Evolutionary conservation across 1,284 basidiomycete species (phyloP), one percentile per base, ranked within the genome.

Genomic region (Ceratobasidium sp.): DNA sequence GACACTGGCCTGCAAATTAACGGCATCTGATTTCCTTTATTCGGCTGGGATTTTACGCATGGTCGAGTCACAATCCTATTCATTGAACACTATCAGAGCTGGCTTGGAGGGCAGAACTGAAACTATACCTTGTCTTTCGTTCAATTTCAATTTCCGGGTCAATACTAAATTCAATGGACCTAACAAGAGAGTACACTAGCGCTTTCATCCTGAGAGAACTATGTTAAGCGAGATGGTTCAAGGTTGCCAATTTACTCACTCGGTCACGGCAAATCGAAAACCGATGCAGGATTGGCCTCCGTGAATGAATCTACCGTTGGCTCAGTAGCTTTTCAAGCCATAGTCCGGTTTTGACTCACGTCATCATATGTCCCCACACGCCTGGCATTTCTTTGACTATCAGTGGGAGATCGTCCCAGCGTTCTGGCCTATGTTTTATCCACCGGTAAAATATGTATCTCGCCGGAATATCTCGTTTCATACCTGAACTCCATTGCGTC

Each of bases 191-290:
- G 79, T 81, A 83, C 1, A 82, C 50, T 26, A 82, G 57, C 13
- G 79, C 81, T 78, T 83, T 83, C 80, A 83, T 82, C 74, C 82
- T 83, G 54, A 46, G 83, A 83, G 40, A 77, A 57, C 46, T 80
- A 81, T 80, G 4, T 33, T 17, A 52, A 20, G 54, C n/a, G 23
- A 23, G 17, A 20, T 10, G n/a, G 20, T 12, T 28, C 40, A n/a
- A 26, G 6, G 5, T 57, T 57, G 7, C n/a, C 9, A 44, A 56
- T n/a, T 20, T 0, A 83, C 86, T 79, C 79, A 91, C 89, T 94
- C 92, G 26, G 89, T 85, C 28, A 94, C 81, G 1, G 92, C 88
- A 81, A 94, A 93, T 6, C 91, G 88, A 82, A 91, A 93, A 0
- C 92, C 92, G 59, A 92, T 91, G 81, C 91, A 92, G 1, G 90